A percentile compares a stretch with the other conserved stretches of the same genome.
Evolutionary conservation across 1,139 yeast species (phyloP).

Genomic region (Diutina neorugosa): DNA sequence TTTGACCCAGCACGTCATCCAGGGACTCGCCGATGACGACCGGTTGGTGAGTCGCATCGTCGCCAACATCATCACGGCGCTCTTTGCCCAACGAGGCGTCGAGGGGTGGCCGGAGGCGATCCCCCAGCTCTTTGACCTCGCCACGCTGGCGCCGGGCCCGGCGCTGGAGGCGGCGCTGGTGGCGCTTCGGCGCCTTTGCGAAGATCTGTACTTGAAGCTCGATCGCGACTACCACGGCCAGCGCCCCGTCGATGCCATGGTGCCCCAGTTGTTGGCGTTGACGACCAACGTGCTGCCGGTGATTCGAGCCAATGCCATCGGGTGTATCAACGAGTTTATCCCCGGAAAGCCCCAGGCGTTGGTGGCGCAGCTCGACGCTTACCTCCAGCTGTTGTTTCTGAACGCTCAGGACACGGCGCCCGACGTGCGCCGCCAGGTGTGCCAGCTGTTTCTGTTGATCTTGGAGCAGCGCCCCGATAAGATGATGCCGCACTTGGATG

Average conservation of each 20-base stretch:
- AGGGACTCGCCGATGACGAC: constrained; percentile 54
- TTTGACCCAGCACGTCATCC: constrained; percentile 48
- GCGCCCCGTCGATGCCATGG: constrained; percentile 55
- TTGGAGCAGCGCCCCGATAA: constrained; percentile 75
- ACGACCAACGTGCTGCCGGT: constrained; percentile 24
- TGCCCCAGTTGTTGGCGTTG: constrained; percentile 43
- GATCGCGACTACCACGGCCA: constrained; percentile 55
- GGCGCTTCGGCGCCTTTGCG: constrained; percentile 80
- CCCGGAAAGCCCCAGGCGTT: constrained; percentile 57
- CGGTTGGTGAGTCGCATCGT: constrained; percentile 70
- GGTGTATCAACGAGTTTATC: constrained; percentile 69
- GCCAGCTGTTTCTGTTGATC: constrained; percentile 64
- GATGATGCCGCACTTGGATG: constrained; percentile 66
- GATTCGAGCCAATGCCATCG: constrained; percentile 52
- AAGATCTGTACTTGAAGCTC: constrained; percentile 53
- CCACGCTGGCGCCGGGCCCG: constrained; percentile 20
- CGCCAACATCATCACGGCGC: constrained; percentile 79
- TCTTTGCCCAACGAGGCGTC: constrained; percentile 64
- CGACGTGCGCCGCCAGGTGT: constrained; percentile 60
- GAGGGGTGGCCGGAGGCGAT: constrained; percentile 65
- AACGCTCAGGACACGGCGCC: constrained; percentile 50
- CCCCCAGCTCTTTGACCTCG: constrained; percentile 50
- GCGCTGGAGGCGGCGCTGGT: constrained; percentile 57
- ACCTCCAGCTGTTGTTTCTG: constrained; percentile 45
- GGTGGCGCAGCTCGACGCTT: constrained; percentile 52